Base-by-base conservation (phyloP, 2,329 filamentous ascomycete genomes). In the Cylindrodendrum hubeiense region DNA sequence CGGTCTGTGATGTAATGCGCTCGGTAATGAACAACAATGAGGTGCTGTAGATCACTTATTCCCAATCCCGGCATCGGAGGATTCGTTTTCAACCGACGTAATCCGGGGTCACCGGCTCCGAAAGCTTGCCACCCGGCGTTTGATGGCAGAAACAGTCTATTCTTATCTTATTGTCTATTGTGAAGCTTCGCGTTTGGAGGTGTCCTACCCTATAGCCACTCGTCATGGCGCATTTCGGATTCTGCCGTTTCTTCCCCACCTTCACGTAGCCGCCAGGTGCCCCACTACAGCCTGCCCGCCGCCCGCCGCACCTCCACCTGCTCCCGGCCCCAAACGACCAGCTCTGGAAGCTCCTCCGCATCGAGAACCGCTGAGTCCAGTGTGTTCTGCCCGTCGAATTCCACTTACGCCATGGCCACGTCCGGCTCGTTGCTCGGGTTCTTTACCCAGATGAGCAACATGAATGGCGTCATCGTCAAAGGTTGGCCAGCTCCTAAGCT, bases 401-500 rank as follows among this genome's bases (percentile, higher is more conserved):
- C 12, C 19, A 50, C n/a, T 34, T 41, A 54, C 66, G 78, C 72
- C 65, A 85, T 85, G 79, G 74, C 80, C 51, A 73, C 79, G 60
- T 69, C 78, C 47, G 71, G 71, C 44, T 59, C 68, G 9, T 70
- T 85, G 55, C 71, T 81, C 55, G 70, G 71, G 33, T 87, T 83
- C 74, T 85, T 88, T 67, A 79, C 80, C 56, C 69, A 79, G 64
- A 84, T 86, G 79, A 81, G 81, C 60, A 79, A 79, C 63, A 78
- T 83, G 67, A 84, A 82, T 37, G 79, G 79, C 52, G 71, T 83
- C 57, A 76, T 88, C 50, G 84, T 89, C 47, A 79, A 77, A 79
- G 85, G 86, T 86, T 21, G 47, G 47, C n/a, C 5, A 33, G n/a
- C 28, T 67, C 46, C 74, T 65, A n/a, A 39, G 15, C 15, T 8